Percentiles rank a stretch among this genome's conserved stretches.
phyloP scores from a whole-genome alignment of 2,329 filamentous ascomycete genomes.

The Phaeosphaeriaceae sp. region DNA sequence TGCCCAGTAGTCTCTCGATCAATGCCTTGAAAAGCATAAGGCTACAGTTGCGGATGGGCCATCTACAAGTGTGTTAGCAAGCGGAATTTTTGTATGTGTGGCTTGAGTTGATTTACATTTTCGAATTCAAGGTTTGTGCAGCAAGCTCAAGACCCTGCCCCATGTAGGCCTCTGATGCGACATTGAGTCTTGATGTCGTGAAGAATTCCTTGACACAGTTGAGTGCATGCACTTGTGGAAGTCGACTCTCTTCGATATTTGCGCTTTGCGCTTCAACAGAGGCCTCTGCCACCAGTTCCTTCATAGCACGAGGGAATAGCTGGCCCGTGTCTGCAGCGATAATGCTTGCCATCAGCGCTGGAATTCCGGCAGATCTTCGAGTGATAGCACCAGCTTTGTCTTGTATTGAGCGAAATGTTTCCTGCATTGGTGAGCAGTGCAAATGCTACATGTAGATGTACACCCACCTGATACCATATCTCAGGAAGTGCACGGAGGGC shows the following conservation, averaged over 20 bases:
- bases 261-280: constrained; percentile 60
- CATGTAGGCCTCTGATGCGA: constrained; percentile 75
- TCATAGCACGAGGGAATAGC: constrained; percentile 70
- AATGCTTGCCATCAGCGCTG: constrained; percentile 82
- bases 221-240: constrained; percentile 92
- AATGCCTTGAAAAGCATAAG: constrained; percentile 86
- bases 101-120: constrained; percentile 63
- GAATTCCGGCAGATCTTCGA: constrained; percentile 88
- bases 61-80: constrained; percentile 58
- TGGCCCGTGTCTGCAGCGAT: constrained; percentile 68
- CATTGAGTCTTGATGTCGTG: constrained; percentile 77
- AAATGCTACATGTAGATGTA: too few relatives aligned
- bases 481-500: constrained; percentile 59
- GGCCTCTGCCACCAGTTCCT: constrained; percentile 66
- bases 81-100: neutral
- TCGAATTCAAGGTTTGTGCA: constrained; percentile 76
- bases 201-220: constrained; percentile 95
- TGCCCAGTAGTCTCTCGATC: constrained; percentile 79
- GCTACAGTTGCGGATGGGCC: constrained; percentile 94
- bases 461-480: constrained; percentile 67
- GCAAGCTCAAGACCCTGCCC: constrained; percentile 79
- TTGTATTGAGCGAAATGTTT: constrained; percentile 72
- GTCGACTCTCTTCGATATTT: constrained; percentile 61
- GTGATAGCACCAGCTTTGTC: constrained; percentile 81
- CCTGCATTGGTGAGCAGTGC: constrained; percentile 49